Evolutionary conservation across 345 rosid genomes (phyloP).

Genomic region (Clarkia xantiana): DNA sequence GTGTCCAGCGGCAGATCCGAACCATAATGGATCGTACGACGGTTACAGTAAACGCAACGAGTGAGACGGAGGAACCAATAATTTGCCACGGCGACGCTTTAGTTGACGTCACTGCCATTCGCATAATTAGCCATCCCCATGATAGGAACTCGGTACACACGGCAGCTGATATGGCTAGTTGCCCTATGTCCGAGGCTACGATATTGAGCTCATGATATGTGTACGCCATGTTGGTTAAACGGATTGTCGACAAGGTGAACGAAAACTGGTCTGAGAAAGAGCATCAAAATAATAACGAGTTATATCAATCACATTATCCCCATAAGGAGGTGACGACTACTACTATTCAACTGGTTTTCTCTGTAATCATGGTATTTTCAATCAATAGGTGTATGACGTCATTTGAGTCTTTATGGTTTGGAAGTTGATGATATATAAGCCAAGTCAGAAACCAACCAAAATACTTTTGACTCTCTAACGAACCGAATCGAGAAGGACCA

Average conservation of each 20-base stretch:
- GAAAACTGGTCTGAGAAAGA: background rate
- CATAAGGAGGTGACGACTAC: no score
- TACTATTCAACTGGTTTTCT: no score
- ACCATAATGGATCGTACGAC: background rate
- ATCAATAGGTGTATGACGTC: no score
- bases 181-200: conserved; percentile 9
- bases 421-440: no score
- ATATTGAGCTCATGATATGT: conserved; percentile 12
- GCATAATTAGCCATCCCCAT: background rate
- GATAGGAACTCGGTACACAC: background rate
- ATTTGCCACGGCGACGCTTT: background rate
- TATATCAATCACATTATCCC: no score
- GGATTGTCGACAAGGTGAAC: conserved; percentile 1
- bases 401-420: no score
- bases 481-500: no score
- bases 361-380: no score
- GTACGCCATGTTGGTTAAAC: conserved; percentile 8
- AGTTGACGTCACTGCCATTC: background rate
- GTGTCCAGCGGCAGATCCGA: conserved; percentile 7
- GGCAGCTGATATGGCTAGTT: conserved; percentile 8
- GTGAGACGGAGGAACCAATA: no score
- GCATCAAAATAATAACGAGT: background rate
- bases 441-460: no score
- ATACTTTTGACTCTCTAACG: no score
- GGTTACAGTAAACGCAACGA: no score